phyloP scores from a whole-genome alignment of 2,329 filamentous ascomycete species.

The Xylaria sp. region DNA sequence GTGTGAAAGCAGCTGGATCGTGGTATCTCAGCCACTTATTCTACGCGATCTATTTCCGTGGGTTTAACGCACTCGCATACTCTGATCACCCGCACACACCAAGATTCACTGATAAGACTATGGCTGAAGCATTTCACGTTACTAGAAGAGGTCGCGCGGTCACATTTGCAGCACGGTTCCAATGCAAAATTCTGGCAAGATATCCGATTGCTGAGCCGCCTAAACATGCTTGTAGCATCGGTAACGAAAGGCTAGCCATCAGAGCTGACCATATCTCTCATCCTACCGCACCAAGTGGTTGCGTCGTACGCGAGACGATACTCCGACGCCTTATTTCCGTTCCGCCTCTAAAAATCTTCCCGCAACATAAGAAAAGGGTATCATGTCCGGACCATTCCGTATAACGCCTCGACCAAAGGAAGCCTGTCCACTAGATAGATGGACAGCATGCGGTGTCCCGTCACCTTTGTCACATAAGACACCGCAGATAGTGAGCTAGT shows the following conservation, averaged over 20 bases:
- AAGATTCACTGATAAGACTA: no score
- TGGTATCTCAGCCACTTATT: background rate
- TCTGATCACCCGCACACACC: no score
- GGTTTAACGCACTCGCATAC: no score
- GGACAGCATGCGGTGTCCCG: constrained; percentile 34
- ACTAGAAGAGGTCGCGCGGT: background rate
- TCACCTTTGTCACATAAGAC: constrained; percentile 12
- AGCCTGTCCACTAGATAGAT: constrained; percentile 33
- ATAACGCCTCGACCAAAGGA: constrained; percentile 41
- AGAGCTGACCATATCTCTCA: constrained; percentile 30
- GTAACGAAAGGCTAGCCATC: constrained; percentile 37
- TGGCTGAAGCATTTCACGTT: no score
- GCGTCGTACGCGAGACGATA: constrained; percentile 18
- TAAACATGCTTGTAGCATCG: constrained; percentile 35
- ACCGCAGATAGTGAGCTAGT: constrained; percentile 22
- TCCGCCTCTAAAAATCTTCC: constrained; percentile 26
- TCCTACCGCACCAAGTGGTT: constrained; percentile 26
- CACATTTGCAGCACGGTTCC: background rate
- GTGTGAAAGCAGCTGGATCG: background rate
- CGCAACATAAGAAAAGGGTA: constrained; percentile 39
- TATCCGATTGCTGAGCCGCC: constrained; percentile 33
- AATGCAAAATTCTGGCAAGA: constrained; percentile 9
- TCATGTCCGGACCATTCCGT: constrained; percentile 44
- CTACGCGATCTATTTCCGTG: no score
- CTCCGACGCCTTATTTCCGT: constrained; percentile 6